Percentiles rank a stretch among this genome's conserved stretches.
Conservation (phyloP, 805 yeast genomes). For the Candida xiaguanensis region DNA sequence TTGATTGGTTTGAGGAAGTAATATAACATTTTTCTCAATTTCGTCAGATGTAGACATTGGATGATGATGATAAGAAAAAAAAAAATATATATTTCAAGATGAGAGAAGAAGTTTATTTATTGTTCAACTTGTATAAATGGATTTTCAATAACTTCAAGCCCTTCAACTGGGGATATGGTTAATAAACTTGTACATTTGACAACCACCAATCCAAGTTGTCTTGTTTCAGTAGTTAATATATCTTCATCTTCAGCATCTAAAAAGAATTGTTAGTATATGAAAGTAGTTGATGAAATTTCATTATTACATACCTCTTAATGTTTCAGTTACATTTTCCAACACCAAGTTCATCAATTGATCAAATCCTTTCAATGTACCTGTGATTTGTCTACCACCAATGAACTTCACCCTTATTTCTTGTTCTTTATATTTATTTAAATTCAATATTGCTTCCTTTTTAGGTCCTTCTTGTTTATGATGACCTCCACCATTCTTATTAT, state of each 20-base stretch:
- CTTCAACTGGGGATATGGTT: slow-evolving; percentile 71
- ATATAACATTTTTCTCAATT: slow-evolving; percentile 50
- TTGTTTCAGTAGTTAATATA: slow-evolving; percentile 50
- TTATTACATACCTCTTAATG: slow-evolving; percentile 46
- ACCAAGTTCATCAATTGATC: slow-evolving; percentile 81
- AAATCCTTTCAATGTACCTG: slow-evolving; percentile 78
- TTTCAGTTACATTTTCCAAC: slow-evolving; percentile 67
- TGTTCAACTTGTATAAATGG: slow-evolving; percentile 46
- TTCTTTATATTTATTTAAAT: slow-evolving; percentile 73
- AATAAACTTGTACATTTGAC: slow-evolving; percentile 81
- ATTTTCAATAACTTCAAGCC: slow-evolving; percentile 65
- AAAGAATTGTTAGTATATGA: slow-evolving; percentile 6
- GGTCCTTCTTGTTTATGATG: slow-evolving; percentile 57
- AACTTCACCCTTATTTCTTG: slow-evolving; percentile 71
- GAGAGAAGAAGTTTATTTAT: background rate
- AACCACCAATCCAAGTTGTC: slow-evolving; percentile 74
- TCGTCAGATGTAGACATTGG: slow-evolving; percentile 13
- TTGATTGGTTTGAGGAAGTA: slow-evolving; percentile 88
- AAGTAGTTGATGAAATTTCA: background rate
- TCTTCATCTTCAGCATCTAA: slow-evolving; percentile 61
- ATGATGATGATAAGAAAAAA: too few relatives aligned
- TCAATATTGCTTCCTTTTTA: slow-evolving; percentile 84
- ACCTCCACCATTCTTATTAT: slow-evolving; percentile 10
- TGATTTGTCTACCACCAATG: slow-evolving; percentile 81
- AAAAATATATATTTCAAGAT: too few relatives aligned